Percentiles rank a stretch among this genome's conserved stretches.
These are phyloP conservation scores for Neoarthrinium moseri DNA, from an alignment of 2,329 filamentous ascomycete genomes.

Conservation along the genomic window DNA sequence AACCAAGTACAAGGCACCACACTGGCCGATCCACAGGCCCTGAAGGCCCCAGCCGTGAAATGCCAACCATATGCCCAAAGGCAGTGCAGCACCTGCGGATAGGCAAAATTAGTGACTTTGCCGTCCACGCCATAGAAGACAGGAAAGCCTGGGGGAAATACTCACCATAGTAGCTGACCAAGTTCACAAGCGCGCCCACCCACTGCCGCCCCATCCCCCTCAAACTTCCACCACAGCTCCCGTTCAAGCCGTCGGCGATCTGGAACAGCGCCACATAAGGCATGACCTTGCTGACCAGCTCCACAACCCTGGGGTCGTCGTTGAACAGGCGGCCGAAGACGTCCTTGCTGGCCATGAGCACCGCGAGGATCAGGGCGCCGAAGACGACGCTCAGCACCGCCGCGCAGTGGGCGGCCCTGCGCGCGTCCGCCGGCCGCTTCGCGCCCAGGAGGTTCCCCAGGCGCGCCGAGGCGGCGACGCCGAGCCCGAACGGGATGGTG, in stretches of 20 bases:
- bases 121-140: conserved; percentile 82
- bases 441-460: conserved; percentile 80
- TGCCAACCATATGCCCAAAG: conserved; percentile 9
- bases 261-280: conserved; percentile 88
- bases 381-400: conserved; percentile 71
- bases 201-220: conserved; percentile 86
- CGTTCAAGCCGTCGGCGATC: conserved; percentile 84
- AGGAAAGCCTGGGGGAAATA: conserved; percentile 45
- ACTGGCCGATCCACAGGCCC: conserved; percentile 83
- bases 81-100: neutral
- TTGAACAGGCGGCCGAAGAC: conserved; percentile 81
- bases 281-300: conserved; percentile 73
- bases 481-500: conserved; percentile 83
- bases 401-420: conserved; percentile 71
- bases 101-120: conserved; percentile 25
- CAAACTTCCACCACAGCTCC: conserved; percentile 77
- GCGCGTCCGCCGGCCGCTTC: conserved; percentile 62
- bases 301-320: conserved; percentile 69
- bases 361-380: conserved; percentile 63
- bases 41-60: conserved; percentile 11
- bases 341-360: conserved; percentile 69
- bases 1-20: conserved; percentile 77
- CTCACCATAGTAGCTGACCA: conserved; percentile 80
- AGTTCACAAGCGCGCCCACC: conserved; percentile 78
- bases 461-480: conserved; percentile 75